A percentile compares a stretch with the other conserved stretches of the same genome.
These are phyloP conservation scores for Microstegium vimineum DNA, from an alignment of 176 grass and related monocot species.

Conservation along the genomic window DNA sequence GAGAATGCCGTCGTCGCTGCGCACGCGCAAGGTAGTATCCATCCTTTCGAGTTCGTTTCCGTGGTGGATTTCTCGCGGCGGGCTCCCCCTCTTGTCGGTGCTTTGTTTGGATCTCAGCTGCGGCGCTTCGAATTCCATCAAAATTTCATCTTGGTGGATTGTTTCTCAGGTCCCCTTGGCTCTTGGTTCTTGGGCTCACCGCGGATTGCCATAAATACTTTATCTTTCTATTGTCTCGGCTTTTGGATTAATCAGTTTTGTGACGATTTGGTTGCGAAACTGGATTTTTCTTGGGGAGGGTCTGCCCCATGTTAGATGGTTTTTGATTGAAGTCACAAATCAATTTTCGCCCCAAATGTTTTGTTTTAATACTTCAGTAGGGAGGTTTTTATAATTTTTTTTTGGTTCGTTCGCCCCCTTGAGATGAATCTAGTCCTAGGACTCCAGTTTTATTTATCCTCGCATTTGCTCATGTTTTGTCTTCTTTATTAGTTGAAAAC, in stretches of 20 bases:
- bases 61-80: not conserved
- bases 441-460: not conserved
- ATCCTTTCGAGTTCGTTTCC: not conserved
- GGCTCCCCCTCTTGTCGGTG: not conserved
- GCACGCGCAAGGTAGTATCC: conserved; percentile 84
- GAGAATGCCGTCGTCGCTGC: conserved; percentile 99
- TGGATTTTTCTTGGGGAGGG: not conserved
- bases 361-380: not conserved
- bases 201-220: not conserved
- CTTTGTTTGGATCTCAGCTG: conserved; percentile 23
- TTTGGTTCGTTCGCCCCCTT: not conserved
- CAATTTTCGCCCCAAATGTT: not conserved
- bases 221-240: not conserved
- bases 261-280: not conserved
- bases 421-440: not conserved
- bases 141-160: conserved; percentile 14
- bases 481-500: not conserved
- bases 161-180: not conserved
- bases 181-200: not conserved
- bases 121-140: conserved; percentile 1
- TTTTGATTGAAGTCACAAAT: not conserved
- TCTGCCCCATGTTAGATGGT: not conserved
- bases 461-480: not conserved
- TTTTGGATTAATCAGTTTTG: not conserved
- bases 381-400: not conserved